Evolutionary conservation across 768 basidiomycete genomes (phyloP).

Genomic region (Hericium coralloides): DNA sequence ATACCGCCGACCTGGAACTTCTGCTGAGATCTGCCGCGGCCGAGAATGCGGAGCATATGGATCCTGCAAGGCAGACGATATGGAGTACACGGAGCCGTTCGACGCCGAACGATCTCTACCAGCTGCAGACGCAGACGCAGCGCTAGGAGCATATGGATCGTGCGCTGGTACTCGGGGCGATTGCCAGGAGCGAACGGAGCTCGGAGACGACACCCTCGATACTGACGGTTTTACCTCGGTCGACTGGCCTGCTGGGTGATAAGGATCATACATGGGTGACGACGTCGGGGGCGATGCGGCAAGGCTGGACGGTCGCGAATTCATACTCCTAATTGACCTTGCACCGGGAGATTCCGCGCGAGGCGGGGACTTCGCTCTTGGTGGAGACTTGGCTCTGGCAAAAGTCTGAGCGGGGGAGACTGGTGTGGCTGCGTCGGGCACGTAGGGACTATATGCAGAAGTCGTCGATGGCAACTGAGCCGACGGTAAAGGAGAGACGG

Average conservation of each 20-base stretch:
- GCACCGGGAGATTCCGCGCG: neutral
- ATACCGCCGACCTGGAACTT: neutral
- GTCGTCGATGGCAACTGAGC: neutral
- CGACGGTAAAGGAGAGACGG: neutral
- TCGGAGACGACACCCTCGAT: slow-evolving; percentile 16
- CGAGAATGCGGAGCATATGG: slow-evolving; percentile 29
- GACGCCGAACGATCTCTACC: slow-evolving; percentile 31
- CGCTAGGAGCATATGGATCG: slow-evolving; percentile 16
- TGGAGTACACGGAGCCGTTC: slow-evolving; percentile 34
- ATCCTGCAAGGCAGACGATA: slow-evolving; percentile 19
- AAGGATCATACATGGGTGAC: slow-evolving; percentile 11
- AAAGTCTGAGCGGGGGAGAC: neutral
- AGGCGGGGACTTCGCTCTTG: neutral
- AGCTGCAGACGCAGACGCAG: neutral
- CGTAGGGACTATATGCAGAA: neutral
- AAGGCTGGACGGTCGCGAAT: neutral
- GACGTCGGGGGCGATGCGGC: neutral
- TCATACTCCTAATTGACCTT: neutral
- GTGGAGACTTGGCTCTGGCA: neutral
- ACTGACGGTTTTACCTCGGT: slow-evolving; percentile 1
- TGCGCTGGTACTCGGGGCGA: slow-evolving; percentile 4
- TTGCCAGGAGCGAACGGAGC: slow-evolving; percentile 9
- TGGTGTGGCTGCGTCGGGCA: neutral
- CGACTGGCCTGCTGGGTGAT: slow-evolving; percentile 17
- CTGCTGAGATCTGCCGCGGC: slow-evolving; percentile 10